Percentiles rank a stretch among this genome's conserved stretches.
Conservation (phyloP, 495 filamentous ascomycete genomes). For the Tricharina praecox region DNA sequence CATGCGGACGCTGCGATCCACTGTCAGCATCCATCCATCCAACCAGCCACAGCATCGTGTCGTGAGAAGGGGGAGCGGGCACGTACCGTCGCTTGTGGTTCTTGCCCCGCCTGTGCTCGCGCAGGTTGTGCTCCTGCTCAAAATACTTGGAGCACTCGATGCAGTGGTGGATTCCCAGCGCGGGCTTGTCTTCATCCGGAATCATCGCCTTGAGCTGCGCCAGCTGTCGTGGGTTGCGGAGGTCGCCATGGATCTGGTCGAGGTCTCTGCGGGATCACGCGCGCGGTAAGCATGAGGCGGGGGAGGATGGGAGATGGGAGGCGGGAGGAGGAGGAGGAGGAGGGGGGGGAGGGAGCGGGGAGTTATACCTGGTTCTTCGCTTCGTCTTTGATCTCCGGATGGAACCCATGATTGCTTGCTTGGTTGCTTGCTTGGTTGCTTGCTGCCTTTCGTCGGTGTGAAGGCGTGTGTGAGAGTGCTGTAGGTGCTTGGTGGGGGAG, state of each 20-base stretch:
- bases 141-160: conserved; percentile 94
- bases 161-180: conserved; percentile 68
- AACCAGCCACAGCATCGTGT: too few species aligned
- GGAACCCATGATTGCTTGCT: conserved; percentile 36
- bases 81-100: conserved; percentile 71
- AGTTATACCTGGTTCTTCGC: conserved; percentile 38
- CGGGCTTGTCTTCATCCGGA: conserved; percentile 70
- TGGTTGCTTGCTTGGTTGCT: background rate
- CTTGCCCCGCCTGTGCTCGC: conserved; percentile 67
- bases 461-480: background rate
- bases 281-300: too few species aligned
- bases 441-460: too few species aligned
- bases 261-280: conserved; percentile 42
- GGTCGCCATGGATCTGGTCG: conserved; percentile 74
- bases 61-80: background rate
- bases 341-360: background rate
- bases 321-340: too few species aligned
- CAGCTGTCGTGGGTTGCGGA: conserved; percentile 59
- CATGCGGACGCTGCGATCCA: conserved; percentile 43
- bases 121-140: conserved; percentile 64
- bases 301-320: too few species aligned
- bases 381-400: conserved; percentile 42
- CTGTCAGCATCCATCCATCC: conserved; percentile 8
- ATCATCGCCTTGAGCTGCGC: conserved; percentile 59
- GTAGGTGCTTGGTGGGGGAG: background rate